Evolutionary conservation across 192 early-diverging fungal species (phyloP).

Genomic region (Coemansia sp.): DNA sequence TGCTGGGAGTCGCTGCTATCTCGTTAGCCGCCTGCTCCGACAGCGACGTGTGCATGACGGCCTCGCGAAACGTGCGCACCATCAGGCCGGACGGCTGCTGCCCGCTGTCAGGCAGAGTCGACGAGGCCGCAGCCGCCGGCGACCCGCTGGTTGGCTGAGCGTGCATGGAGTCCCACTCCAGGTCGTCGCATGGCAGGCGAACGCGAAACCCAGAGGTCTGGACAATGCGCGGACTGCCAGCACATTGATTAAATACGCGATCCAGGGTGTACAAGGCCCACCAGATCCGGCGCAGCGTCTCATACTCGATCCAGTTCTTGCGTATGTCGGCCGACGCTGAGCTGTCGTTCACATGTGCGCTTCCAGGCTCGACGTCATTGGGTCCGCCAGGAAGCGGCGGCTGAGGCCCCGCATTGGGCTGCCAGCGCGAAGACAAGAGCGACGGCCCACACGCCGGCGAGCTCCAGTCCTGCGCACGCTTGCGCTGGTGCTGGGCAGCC

Average conservation of each 20-base stretch:
- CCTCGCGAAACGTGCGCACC: slow-evolving; percentile 52
- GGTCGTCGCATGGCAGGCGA: slow-evolving; percentile 45
- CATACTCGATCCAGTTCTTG: slow-evolving; percentile 35
- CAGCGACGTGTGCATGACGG: slow-evolving; percentile 43
- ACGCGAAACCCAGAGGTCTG: slow-evolving; percentile 34
- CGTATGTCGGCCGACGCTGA: slow-evolving; percentile 25
- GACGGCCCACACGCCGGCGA: background rate
- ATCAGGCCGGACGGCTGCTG: slow-evolving; percentile 30
- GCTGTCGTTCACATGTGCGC: background rate
- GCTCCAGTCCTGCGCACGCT: slow-evolving; percentile 22
- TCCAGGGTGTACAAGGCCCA: slow-evolving; percentile 52
- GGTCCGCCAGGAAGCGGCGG: slow-evolving; percentile 19
- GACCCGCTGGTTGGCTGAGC: slow-evolving; percentile 29
- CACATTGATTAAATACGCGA: slow-evolving; percentile 22
- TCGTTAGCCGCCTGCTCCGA: slow-evolving; percentile 37
- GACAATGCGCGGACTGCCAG: slow-evolving; percentile 38
- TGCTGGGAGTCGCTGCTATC: slow-evolving; percentile 32
- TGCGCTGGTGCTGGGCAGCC: slow-evolving; percentile 27
- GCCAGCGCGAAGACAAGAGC: slow-evolving; percentile 8
- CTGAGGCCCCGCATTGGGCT: background rate
- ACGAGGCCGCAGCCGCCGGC: slow-evolving; percentile 7
- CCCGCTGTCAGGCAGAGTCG: background rate
- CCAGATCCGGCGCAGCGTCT: slow-evolving; percentile 49
- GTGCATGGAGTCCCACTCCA: slow-evolving; percentile 48
- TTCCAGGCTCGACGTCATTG: slow-evolving; percentile 10